A percentile compares a stretch with the other conserved stretches of the same genome.
These are phyloP conservation scores for Ustilago loliicola DNA, from an alignment of 1,284 basidiomycete genomes.

Conservation along the genomic window DNA sequence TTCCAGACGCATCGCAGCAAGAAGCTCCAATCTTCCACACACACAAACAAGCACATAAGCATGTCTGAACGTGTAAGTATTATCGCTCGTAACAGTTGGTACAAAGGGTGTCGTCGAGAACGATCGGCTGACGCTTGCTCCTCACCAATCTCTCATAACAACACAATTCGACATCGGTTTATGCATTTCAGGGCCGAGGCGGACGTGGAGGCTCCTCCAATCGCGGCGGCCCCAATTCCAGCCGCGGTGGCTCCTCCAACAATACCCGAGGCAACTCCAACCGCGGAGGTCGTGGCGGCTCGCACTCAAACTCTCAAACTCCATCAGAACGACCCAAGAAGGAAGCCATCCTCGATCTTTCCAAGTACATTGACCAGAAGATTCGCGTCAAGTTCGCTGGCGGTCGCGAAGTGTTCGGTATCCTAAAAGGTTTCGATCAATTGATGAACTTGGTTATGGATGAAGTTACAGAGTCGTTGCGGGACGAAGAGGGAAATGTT, in stretches of 20 bases:
- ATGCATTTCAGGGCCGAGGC: conserved; percentile 26
- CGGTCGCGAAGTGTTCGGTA: conserved; percentile 91
- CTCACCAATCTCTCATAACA: not conserved
- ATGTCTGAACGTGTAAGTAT: conserved; percentile 48
- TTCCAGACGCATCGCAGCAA: not conserved
- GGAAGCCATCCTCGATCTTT: conserved; percentile 94
- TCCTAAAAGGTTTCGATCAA: conserved; percentile 95
- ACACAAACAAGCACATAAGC: not conserved
- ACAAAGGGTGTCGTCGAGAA: not conserved
- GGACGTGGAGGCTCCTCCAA: conserved; percentile 19
- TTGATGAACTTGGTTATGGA: conserved; percentile 95
- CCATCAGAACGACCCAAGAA: conserved; percentile 84
- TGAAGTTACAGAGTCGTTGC: conserved; percentile 82
- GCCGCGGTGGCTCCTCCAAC: conserved; percentile 8
- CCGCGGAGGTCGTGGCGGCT: conserved; percentile 16
- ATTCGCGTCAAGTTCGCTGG: conserved; percentile 97
- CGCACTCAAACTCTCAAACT: conserved; percentile 14
- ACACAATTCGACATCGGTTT: not conserved
- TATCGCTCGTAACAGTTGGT: not conserved
- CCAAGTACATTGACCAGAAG: conserved; percentile 90
- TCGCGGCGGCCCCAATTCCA: conserved; percentile 16
- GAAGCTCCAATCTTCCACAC: not conserved
- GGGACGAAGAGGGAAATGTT: conserved; percentile 59
- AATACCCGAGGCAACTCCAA: conserved; percentile 22
- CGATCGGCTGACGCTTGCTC: not conserved